A percentile compares a stretch with the other conserved stretches of the same genome.
Conservation (phyloP, 2,329 filamentous ascomycete species). For the Fusarium incarnatum region DNA sequence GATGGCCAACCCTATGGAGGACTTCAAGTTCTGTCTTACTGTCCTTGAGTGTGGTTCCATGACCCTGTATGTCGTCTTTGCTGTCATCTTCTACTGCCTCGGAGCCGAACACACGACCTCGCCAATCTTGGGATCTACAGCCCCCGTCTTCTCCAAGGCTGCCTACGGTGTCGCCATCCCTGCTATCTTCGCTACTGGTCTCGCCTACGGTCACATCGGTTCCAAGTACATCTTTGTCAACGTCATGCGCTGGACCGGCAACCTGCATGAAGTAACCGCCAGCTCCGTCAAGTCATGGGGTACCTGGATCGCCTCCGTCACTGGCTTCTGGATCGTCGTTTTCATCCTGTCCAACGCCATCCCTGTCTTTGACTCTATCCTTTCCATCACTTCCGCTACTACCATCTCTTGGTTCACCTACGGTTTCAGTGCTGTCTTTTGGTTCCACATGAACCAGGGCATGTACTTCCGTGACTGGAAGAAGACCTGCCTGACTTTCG, state of each 20-base stretch:
- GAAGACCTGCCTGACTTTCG: conserved; percentile 34
- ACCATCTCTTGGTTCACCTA: conserved; percentile 48
- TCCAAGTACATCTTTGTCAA: conserved; percentile 45
- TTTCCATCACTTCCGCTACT: conserved; percentile 45
- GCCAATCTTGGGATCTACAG: conserved; percentile 41
- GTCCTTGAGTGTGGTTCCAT: conserved; percentile 38
- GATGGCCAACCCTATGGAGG: conserved; percentile 38
- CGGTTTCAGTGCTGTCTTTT: conserved; percentile 43
- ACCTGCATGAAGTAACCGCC: conserved; percentile 33
- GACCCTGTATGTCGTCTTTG: conserved; percentile 40
- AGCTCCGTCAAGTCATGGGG: conserved; percentile 44
- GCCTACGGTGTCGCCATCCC: conserved; percentile 43
- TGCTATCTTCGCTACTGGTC: conserved; percentile 40
- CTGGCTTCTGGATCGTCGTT: conserved; percentile 42
- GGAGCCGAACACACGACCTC: conserved; percentile 39
- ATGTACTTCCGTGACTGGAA: conserved; percentile 39
- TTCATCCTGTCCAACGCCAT: conserved; percentile 48
- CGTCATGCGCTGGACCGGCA: conserved; percentile 33
- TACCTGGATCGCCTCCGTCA: conserved; percentile 43
- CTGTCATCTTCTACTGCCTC: conserved; percentile 42
- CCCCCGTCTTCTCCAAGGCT: conserved; percentile 33
- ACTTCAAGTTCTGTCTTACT: conserved; percentile 40
- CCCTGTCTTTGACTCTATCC: conserved; percentile 47
- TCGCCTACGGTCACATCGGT: conserved; percentile 44
- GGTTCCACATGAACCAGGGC: conserved; percentile 42